phyloP scores from a whole-genome alignment of 2,329 filamentous ascomycete genomes.

The Huntiella omanensis region DNA sequence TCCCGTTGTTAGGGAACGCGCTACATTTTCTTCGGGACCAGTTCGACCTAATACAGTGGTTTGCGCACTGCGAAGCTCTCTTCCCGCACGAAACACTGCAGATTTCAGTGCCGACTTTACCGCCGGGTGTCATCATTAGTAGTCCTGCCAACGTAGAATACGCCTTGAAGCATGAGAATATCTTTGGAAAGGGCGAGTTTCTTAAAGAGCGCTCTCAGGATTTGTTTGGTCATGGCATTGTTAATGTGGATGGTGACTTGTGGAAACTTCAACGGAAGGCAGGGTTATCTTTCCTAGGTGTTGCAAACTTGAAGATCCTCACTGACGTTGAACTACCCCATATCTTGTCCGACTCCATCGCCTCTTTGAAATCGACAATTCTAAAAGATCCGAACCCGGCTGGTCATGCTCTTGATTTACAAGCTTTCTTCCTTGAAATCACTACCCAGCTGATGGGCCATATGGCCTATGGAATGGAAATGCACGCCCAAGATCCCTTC shows the following conservation, averaged over 20 bases:
- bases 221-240: slow-evolving; percentile 46
- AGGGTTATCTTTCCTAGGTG: slow-evolving; percentile 38
- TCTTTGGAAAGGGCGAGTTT: slow-evolving; percentile 43
- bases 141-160: slow-evolving; percentile 43
- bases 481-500: slow-evolving; percentile 42
- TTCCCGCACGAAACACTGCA: slow-evolving; percentile 43
- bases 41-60: slow-evolving; percentile 43
- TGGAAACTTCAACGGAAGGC: slow-evolving; percentile 46
- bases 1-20: slow-evolving; percentile 41
- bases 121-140: slow-evolving; percentile 43
- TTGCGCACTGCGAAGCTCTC: slow-evolving; percentile 34
- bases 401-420: slow-evolving; percentile 28
- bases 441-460: slow-evolving; percentile 48
- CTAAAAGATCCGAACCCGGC: slow-evolving; percentile 11
- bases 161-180: slow-evolving; percentile 39
- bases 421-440: slow-evolving; percentile 41
- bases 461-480: slow-evolving; percentile 52
- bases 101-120: slow-evolving; percentile 42
- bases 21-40: slow-evolving; percentile 40
- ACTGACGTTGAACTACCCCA: slow-evolving; percentile 37
- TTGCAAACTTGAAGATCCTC: slow-evolving; percentile 35
- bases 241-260: slow-evolving; percentile 44
- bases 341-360: slow-evolving; percentile 27
- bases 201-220: slow-evolving; percentile 42
- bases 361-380: slow-evolving; percentile 18